Base-by-base conservation (phyloP, 2,329 filamentous ascomycete species). In the Westerdykella ornata region DNA sequence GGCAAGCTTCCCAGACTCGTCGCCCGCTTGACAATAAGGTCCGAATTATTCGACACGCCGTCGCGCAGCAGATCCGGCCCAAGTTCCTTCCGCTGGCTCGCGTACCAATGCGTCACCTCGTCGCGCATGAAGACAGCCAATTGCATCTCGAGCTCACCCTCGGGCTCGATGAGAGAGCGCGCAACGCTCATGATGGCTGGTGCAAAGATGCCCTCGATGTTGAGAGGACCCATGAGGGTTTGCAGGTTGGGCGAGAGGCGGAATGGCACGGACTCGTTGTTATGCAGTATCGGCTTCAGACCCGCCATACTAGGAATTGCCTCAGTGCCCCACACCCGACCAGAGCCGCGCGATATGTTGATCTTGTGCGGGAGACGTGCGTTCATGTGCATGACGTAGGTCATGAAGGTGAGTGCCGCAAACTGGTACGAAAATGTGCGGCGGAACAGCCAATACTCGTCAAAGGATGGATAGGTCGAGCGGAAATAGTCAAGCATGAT, bases 381-480 rank as follows among this genome's bases (percentile, higher is more conserved):
- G 63, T 90, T 88, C 81, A 98, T 97, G 70, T 90, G 90, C 72
- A 99, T 84, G 44, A 96, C 84, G 63, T 97, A 98, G 3, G 92
- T 97, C 85, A 98, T 95, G 71, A 98, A 98, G 1, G 92, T 95
- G 49, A 97, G 77, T 1, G 89, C 81, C 15, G 92, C 90, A 47
- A 95, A 82, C 68, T 98, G 92, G 72, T 97, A 96, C 16, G 88
- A 85, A 70, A 98, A 95, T 52, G 95, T 89, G 44, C 89, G 83
- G 44, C 92, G 85, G 86, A 99, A 99, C 43, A 98, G 78, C 88
- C 90, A 98, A 74, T 97, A 96, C 57, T 96, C 89, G 35, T 85
- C 80, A 66, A 87, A 98, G 48, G 86, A 84, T 20, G 88, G 85
- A 69, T 92, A 97, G 4, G 82, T 85, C 51, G 77, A 74, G 61